Conservation (phyloP, 768 basidiomycete species). For the Amanita rubescens region DNA sequence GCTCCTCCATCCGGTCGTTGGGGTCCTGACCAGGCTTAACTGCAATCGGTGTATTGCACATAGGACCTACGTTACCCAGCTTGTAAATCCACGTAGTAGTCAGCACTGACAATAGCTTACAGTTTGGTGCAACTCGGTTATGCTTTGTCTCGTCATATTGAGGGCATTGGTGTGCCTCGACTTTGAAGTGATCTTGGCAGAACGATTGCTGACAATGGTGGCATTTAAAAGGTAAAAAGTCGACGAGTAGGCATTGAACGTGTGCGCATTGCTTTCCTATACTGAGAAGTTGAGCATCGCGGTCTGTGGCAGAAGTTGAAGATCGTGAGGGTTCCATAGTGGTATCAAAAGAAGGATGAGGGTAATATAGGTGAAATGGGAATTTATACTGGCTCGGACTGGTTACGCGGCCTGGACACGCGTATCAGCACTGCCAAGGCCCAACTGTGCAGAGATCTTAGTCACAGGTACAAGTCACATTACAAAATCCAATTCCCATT, state of each 20-base stretch:
- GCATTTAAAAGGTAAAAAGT: slow-evolving; percentile 85
- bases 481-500: neutral
- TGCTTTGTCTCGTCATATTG: slow-evolving; percentile 65
- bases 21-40: slow-evolving; percentile 75
- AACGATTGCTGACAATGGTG: slow-evolving; percentile 65
- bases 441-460: neutral
- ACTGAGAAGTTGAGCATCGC: slow-evolving; percentile 50
- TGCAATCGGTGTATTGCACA: slow-evolving; percentile 71
- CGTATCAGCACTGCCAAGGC: neutral
- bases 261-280: slow-evolving; percentile 70
- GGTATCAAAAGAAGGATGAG: slow-evolving; percentile 2
- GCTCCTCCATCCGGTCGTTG: slow-evolving; percentile 73
- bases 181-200: slow-evolving; percentile 77
- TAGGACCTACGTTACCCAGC: slow-evolving; percentile 44
- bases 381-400: neutral
- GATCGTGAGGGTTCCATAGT: slow-evolving; percentile 14
- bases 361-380: neutral
- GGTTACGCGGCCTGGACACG: slow-evolving; percentile 15
- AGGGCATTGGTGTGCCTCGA: slow-evolving; percentile 56
- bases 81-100: neutral
- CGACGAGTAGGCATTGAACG: slow-evolving; percentile 59
- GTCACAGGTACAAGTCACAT: neutral
- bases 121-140: slow-evolving; percentile 62
- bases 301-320: slow-evolving; percentile 23
- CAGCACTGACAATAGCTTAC: neutral